A percentile compares a stretch with the other conserved stretches of the same genome.
Conservation (phyloP, 2,329 filamentous ascomycete species). For the Neoascochyta sp. region DNA sequence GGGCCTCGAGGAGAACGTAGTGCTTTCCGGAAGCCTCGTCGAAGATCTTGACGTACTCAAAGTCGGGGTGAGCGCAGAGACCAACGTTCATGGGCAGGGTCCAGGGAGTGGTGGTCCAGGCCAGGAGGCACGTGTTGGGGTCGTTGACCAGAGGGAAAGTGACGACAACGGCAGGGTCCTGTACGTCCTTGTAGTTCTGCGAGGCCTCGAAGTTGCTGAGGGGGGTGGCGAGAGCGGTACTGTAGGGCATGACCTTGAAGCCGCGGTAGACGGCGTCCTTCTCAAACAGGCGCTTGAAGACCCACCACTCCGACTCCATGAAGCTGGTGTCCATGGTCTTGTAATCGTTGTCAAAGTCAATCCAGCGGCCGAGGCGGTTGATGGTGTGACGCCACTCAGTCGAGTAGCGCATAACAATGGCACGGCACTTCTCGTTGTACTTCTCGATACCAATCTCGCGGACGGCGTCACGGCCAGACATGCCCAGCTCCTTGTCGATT, state of each 20-base stretch:
- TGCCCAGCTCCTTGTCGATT: conserved; percentile 92
- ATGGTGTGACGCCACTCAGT: conserved; percentile 84
- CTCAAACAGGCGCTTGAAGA: conserved; percentile 88
- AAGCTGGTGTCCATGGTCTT: conserved; percentile 96
- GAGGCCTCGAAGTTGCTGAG: conserved; percentile 92
- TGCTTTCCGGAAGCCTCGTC: conserved; percentile 80
- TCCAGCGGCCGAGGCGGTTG: conserved; percentile 87
- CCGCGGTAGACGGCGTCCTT: conserved; percentile 88
- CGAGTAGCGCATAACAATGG: conserved; percentile 90
- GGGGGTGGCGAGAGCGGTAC: conserved; percentile 81
- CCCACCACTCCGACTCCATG: conserved; percentile 97
- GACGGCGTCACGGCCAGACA: conserved; percentile 83
- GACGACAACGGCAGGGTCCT: conserved; percentile 85
- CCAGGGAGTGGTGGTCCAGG: conserved; percentile 90
- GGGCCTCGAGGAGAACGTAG: conserved; percentile 78
- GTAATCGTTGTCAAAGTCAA: conserved; percentile 97
- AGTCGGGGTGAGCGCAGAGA: conserved; percentile 74
- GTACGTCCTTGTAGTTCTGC: conserved; percentile 91
- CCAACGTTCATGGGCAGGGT: conserved; percentile 78
- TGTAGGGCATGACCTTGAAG: conserved; percentile 92
- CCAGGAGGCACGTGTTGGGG: conserved; percentile 69
- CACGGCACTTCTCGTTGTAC: conserved; percentile 87
- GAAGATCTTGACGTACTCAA: conserved; percentile 81
- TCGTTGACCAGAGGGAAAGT: conserved; percentile 80
- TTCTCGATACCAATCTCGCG: conserved; percentile 78